Conservation (phyloP, 306 rosid genomes). For the Biancaea sappan region DNA sequence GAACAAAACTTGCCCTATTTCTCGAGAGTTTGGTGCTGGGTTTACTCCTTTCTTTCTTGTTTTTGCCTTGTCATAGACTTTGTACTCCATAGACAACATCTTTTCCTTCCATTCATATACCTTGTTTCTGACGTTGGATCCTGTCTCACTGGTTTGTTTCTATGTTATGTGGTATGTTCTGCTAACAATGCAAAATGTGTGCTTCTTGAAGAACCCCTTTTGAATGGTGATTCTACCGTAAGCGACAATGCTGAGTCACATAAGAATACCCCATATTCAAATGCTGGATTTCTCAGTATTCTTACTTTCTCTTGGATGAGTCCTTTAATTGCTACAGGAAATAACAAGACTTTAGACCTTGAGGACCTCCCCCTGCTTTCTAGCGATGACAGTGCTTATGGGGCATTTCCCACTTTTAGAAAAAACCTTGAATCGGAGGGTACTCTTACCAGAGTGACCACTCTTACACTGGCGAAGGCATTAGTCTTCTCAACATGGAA, state of each 20-base stretch:
- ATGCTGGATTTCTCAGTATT: slow-evolving; percentile 36
- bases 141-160: slow-evolving; percentile 45
- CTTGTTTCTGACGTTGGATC: slow-evolving; percentile 50
- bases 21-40: slow-evolving; percentile 58
- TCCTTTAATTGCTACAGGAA: slow-evolving; percentile 35
- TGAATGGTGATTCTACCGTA: too few species aligned
- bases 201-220: too few species aligned
- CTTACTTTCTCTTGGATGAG: slow-evolving; percentile 43
- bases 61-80: too few species aligned
- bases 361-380: slow-evolving; percentile 35
- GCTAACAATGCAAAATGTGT: slow-evolving; percentile 38
- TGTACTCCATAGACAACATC: too few species aligned
- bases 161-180: slow-evolving; percentile 45
- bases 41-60: slow-evolving; percentile 45
- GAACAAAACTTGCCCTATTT: slow-evolving; percentile 32
- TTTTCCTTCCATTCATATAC: too few species aligned
- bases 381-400: slow-evolving; percentile 10
- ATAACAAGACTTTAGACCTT: slow-evolving; percentile 39
- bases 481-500: too few species aligned
- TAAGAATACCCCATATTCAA: slow-evolving; percentile 33
- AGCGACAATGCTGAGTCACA: too few species aligned
- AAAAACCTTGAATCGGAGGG: slow-evolving; percentile 24
- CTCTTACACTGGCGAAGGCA: too few species aligned
- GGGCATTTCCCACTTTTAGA: slow-evolving; percentile 34
- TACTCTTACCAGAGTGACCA: too few species aligned